Base-by-base conservation (phyloP, 768 basidiomycete species). In the Lentinula raphanica region DNA sequence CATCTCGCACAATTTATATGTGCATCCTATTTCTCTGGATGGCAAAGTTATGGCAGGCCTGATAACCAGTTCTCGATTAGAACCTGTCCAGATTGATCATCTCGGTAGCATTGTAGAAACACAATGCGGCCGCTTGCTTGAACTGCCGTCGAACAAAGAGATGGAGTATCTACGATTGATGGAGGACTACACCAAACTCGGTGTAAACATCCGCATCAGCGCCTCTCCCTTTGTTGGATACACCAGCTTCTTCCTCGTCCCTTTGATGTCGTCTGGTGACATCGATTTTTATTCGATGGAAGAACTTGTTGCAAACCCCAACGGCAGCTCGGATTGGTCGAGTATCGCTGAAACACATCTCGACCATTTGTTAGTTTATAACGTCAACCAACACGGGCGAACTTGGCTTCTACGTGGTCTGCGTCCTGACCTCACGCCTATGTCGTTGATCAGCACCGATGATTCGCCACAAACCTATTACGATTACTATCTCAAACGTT, bases 221-320 rank as follows among this genome's bases (percentile, higher is more conserved):
- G 77, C 79, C 2, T 80, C 81, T 54, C 83, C 82, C 0, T 72
- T 87, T 60, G 64, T 70, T 21, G 70, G 73, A 3, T 77, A 78
- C 6, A 72, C 85, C 48, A 81, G 82, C 57, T 78, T 85, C 59
- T 90, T 83, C 67, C 71, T 94, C 36, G 81, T 88, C 23, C 90
- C 88, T 4, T 69, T 94, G 49, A 76, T 73, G n/a, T 65, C 68
- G 40, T 70, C 76, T 28, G 66, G 70, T 19, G 72, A 76, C 44
- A 78, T 84, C 25, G 86, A 93, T 71, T 89, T 82, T 57, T 65
- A 71, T 12, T 76, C 75, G 0, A 86, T 92, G 63, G 67, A 79
- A 28, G 66, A 66, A 8, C 69, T 86, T 9, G 68, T 88, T 49
- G 58, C 70, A 5, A 70, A 80, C 48, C 83, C 82, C 1, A 69